A percentile compares a stretch with the other conserved stretches of the same genome.
These are phyloP conservation scores for Tylopilus vinaceipallidus DNA, from an alignment of 768 basidiomycete species.

Conservation along the genomic window DNA sequence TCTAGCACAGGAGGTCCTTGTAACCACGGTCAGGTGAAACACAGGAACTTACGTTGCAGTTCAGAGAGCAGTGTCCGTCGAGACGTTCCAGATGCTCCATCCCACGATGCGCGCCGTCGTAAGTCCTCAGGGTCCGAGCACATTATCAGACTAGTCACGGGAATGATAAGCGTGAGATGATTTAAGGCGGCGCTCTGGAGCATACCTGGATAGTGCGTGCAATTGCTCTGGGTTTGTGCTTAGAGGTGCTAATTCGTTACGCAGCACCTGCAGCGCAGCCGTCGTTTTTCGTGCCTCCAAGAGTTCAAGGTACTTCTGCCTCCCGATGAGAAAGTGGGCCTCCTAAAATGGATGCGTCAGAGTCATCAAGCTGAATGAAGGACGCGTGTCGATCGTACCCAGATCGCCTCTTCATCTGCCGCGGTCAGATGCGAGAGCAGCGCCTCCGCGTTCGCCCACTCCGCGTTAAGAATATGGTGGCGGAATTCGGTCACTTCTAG, in stretches of 20 bases:
- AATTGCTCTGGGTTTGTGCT: slow-evolving; percentile 78
- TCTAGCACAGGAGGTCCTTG: slow-evolving; percentile 42
- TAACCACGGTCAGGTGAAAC: neutral
- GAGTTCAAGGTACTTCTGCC: slow-evolving; percentile 95
- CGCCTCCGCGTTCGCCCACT: slow-evolving; percentile 77
- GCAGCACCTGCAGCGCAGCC: slow-evolving; percentile 78
- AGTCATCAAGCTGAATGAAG: slow-evolving; percentile 7
- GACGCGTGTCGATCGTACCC: slow-evolving; percentile 46
- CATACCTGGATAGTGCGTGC: slow-evolving; percentile 84
- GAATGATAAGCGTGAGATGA: slow-evolving; percentile 16
- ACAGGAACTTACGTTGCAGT: slow-evolving; percentile 67
- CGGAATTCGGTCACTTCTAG: slow-evolving; percentile 77
- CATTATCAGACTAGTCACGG: slow-evolving; percentile 76
- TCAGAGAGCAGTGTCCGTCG: slow-evolving; percentile 70
- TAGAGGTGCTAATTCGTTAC: slow-evolving; percentile 84
- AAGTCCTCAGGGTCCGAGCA: slow-evolving; percentile 84
- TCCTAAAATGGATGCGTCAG: slow-evolving; percentile 47
- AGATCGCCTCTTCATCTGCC: slow-evolving; percentile 61
- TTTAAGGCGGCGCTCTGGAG: slow-evolving; percentile 12
- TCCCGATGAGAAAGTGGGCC: slow-evolving; percentile 82
- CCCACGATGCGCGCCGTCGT: slow-evolving; percentile 80
- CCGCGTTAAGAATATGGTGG: slow-evolving; percentile 72
- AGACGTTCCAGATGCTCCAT: slow-evolving; percentile 81
- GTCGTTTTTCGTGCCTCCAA: slow-evolving; percentile 80
- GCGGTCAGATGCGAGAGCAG: slow-evolving; percentile 69